Percentiles rank a stretch among this genome's conserved stretches.
Conservation (phyloP, 2,329 filamentous ascomycete species). For the Alternaria angustiovoidea region DNA sequence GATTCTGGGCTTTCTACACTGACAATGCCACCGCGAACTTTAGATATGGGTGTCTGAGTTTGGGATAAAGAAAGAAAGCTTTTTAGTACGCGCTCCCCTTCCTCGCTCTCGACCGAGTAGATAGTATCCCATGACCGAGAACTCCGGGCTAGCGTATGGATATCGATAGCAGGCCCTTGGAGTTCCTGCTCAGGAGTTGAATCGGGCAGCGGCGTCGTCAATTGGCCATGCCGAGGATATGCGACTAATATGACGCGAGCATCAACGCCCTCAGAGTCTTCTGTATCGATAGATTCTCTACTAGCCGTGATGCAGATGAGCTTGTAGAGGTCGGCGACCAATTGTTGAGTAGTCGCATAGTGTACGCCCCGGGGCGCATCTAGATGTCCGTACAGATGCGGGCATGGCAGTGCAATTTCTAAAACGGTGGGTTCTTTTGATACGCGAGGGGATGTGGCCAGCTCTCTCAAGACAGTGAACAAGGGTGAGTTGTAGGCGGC, state of each 20-base stretch:
- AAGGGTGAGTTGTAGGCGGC: conserved; percentile 55
- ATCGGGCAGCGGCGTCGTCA: conserved; percentile 30
- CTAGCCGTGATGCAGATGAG: conserved; percentile 77
- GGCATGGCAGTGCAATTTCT: conserved; percentile 69
- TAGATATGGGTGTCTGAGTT: conserved; percentile 39
- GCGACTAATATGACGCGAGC: conserved; percentile 77
- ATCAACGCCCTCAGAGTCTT: conserved; percentile 76
- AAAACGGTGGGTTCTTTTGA: conserved; percentile 53
- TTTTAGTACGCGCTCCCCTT: conserved; percentile 66
- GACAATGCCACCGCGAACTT: conserved; percentile 48
- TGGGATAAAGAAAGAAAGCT: conserved; percentile 51
- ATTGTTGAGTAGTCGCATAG: conserved; percentile 75
- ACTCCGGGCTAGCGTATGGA: conserved; percentile 57
- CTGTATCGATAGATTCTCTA: conserved; percentile 67
- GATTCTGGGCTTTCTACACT: conserved; percentile 23
- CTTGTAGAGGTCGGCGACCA: conserved; percentile 80
- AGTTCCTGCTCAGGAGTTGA: conserved; percentile 40
- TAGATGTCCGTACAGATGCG: conserved; percentile 65
- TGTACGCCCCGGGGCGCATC: conserved; percentile 62
- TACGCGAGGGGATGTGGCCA: conserved; percentile 43
- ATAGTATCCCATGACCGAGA: conserved; percentile 69
- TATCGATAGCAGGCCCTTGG: conserved; percentile 60
- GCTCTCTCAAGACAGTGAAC: conserved; percentile 52
- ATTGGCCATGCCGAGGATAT: conserved; percentile 54
- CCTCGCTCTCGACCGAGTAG: conserved; percentile 72